Conservation (phyloP, 2,329 filamentous ascomycete species). For the Penicillium sp. region DNA sequence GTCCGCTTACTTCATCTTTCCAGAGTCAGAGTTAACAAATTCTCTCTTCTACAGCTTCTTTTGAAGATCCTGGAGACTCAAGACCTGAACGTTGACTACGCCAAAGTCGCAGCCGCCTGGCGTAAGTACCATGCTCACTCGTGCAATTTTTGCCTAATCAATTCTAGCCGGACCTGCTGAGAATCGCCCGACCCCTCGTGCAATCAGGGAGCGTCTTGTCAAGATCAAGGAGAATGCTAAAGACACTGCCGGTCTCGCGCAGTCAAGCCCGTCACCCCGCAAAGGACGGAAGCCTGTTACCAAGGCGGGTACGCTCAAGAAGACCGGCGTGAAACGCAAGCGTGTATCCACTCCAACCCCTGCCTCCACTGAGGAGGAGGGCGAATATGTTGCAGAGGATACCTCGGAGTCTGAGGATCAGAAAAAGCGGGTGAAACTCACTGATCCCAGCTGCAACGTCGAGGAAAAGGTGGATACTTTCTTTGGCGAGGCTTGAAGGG, state of each 20-base stretch:
- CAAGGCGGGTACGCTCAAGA: neutral
- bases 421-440: neutral
- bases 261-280: neutral
- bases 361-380: neutral
- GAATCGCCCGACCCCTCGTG: constrained; percentile 37
- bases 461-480: neutral
- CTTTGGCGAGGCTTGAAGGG: neutral
- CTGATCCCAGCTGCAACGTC: neutral
- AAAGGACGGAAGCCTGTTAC: neutral
- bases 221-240: constrained; percentile 32
- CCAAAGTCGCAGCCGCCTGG: constrained; percentile 38
- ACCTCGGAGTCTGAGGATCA: neutral
- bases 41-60: constrained; percentile 31
- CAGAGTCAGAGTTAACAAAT: neutral
- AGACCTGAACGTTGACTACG: constrained; percentile 34
- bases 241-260: neutral
- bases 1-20: no score
- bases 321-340: constrained; percentile 1
- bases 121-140: constrained; percentile 30
- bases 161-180: constrained; percentile 5
- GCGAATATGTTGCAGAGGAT: neutral
- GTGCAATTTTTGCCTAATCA: constrained; percentile 11
- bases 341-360: neutral
- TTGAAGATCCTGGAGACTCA: constrained; percentile 43
- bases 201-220: constrained; percentile 39